Base-by-base conservation (phyloP, 2,329 filamentous ascomycete species). In the Aspergillus thermomutatus region DNA sequence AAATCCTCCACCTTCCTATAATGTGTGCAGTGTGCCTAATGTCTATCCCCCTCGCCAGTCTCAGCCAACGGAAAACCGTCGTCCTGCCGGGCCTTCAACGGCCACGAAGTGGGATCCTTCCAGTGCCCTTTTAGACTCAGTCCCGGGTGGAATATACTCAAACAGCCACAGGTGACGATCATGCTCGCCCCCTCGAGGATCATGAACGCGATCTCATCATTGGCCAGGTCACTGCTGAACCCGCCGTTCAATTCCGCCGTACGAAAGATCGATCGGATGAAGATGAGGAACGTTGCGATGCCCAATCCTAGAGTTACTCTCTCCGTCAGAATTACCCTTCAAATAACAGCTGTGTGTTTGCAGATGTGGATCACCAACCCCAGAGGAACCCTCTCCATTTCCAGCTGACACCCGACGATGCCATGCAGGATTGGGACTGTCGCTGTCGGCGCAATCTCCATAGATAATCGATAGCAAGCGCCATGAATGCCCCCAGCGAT, bases 101-200 rank as follows among this genome's bases (percentile, higher is more conserved):
- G 31, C 5, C 31, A 34, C 4, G 31, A 34, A 11, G 7, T 34
- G 11, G 14, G 31, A 3, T 34, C 31, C 31, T 34, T 34, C 31
- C 31, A 34, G 17, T 34, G 31, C 31, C 31, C 31, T 34, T 34
- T 17, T 7, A 34, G 14, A 34, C 31, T 34, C 4, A 34, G 31
- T 11, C 76, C 77, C 0, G 82, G 82, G 62, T 83, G 81, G 50
- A 80, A 75, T 1, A 73, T 59, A 1, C 79, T 83, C 57, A 83
- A 66, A 1, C 65, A 68, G 3, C 77, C 55, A n/a, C 74, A 71
- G 2, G 81, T 76, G 11, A 82, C 65, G 3, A 72, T 71, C 51
- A 84, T 79, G 79, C 83, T 83, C 3, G 76, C 75, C n/a, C 81
- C 80, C 60, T 84, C 82, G 1, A 83, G 70, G 4, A 80, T 65